phyloP scores from a whole-genome alignment of 176 grass and related monocot species.

The Eleusine indica region DNA sequence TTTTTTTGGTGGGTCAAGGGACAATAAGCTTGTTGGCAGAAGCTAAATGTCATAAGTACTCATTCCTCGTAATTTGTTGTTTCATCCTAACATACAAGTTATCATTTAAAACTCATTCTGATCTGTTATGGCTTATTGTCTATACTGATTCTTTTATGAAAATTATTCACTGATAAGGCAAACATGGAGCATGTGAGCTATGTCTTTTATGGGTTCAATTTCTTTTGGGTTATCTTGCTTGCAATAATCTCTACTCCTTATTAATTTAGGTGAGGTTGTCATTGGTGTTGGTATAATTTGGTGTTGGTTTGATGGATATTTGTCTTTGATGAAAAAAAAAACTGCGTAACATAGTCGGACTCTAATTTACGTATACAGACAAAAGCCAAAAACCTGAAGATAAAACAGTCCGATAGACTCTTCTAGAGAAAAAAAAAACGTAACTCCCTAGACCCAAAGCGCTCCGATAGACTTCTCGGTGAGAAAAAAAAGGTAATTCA shows the following conservation, averaged over 20 bases:
- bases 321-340: too few relatives aligned
- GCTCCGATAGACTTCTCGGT: too few relatives aligned
- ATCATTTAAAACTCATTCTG: not conserved
- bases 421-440: too few relatives aligned
- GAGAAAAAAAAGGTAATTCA: too few relatives aligned
- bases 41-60: slow-evolving; percentile 7
- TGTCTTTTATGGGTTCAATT: not conserved
- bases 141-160: not conserved
- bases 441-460: too few relatives aligned
- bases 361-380: too few relatives aligned
- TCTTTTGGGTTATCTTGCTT: not conserved
- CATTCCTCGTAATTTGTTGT: not conserved
- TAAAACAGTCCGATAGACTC: too few relatives aligned
- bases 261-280: too few relatives aligned
- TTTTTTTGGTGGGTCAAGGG: not conserved
- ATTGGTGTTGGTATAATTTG: too few relatives aligned
- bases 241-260: not conserved
- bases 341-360: too few relatives aligned
- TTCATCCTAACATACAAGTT: not conserved
- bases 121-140: not conserved
- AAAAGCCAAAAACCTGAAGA: too few relatives aligned
- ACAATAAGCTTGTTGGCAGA: not conserved
- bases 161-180: not conserved
- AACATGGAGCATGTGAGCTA: not conserved
- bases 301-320: too few relatives aligned